These are phyloP conservation scores for Casuarina cunninghamiana DNA, from an alignment of 306 rosid species.

Conservation along the genomic window DNA sequence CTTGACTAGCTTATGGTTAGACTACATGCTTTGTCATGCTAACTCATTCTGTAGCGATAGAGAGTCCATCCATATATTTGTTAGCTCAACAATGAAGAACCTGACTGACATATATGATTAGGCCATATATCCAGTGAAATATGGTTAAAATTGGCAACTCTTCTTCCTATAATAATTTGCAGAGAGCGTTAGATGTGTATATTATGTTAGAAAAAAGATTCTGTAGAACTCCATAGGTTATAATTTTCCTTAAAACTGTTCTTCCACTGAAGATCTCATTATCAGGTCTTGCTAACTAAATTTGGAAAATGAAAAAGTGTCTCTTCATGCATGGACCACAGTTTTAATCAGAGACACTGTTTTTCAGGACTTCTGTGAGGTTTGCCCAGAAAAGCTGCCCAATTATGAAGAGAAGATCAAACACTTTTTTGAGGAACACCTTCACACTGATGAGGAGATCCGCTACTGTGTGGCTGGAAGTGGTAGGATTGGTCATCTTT, in stretches of 20 bases:
- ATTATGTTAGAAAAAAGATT: neutral
- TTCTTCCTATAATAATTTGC: too few relatives aligned
- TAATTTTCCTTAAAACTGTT: neutral
- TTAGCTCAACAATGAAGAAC: neutral
- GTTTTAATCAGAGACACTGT: constrained; percentile 19
- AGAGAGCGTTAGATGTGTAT: neutral
- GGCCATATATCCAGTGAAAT: neutral
- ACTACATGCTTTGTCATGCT: neutral
- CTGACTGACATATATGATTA: neutral
- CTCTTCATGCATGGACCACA: constrained; percentile 9
- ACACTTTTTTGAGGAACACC: constrained; percentile 85
- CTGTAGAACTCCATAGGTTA: neutral
- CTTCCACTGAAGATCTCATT: neutral
- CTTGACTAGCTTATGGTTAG: neutral
- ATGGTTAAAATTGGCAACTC: neutral
- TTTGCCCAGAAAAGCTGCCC: constrained; percentile 90
- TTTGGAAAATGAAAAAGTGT: neutral
- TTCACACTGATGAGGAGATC: constrained; percentile 97
- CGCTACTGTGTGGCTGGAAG: constrained; percentile 88
- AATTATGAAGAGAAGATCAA: constrained; percentile 95
- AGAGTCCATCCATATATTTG: neutral
- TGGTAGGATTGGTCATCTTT: constrained; percentile 47
- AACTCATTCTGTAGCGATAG: neutral
- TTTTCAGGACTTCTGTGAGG: constrained; percentile 87
- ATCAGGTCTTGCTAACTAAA: neutral